phyloP scores from a whole-genome alignment of 495 filamentous ascomycete genomes.

The Trypethelium eluteriae region DNA sequence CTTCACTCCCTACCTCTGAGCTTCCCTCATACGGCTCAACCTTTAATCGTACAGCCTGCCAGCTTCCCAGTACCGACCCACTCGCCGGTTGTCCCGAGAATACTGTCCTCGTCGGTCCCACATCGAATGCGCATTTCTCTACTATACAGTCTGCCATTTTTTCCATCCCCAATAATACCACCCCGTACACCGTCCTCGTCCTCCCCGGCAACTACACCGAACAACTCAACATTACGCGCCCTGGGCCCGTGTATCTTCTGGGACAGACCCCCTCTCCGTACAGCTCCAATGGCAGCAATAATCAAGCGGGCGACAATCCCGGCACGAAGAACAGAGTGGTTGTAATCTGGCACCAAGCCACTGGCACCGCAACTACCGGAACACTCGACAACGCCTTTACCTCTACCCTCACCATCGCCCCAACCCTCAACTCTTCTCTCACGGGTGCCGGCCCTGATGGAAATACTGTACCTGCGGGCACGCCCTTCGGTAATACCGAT shows the following conservation, averaged over 20 bases:
- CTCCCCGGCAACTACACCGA: conserved; percentile 50
- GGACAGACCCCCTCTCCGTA: conserved; percentile 43
- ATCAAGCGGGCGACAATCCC: conserved; percentile 33
- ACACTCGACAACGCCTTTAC: conserved; percentile 51
- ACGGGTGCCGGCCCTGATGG: conserved; percentile 51
- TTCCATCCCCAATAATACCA: conserved; percentile 47
- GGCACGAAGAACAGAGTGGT: conserved; percentile 42
- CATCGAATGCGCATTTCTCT: conserved; percentile 36
- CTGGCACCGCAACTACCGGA: conserved; percentile 38
- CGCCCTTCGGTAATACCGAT: conserved; percentile 50
- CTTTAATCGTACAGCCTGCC: conserved; percentile 20
- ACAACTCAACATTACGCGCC: conserved; percentile 53
- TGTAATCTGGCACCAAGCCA: conserved; percentile 44
- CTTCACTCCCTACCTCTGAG: not conserved
- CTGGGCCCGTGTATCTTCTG: conserved; percentile 48
- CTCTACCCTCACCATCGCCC: conserved; percentile 48
- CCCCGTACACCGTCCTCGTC: conserved; percentile 47
- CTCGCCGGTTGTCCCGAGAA: conserved; percentile 41
- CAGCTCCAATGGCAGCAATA: conserved; percentile 28
- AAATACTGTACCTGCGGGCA: conserved; percentile 47
- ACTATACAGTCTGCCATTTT: conserved; percentile 48
- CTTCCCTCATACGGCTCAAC: conserved; percentile 12
- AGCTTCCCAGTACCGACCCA: conserved; percentile 30
- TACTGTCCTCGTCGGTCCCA: conserved; percentile 43
- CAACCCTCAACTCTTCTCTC: conserved; percentile 48